A percentile compares a stretch with the other conserved stretches of the same genome.
Conservation (phyloP, 2,329 filamentous ascomycete species). For the Talaromyces funiculosus region DNA sequence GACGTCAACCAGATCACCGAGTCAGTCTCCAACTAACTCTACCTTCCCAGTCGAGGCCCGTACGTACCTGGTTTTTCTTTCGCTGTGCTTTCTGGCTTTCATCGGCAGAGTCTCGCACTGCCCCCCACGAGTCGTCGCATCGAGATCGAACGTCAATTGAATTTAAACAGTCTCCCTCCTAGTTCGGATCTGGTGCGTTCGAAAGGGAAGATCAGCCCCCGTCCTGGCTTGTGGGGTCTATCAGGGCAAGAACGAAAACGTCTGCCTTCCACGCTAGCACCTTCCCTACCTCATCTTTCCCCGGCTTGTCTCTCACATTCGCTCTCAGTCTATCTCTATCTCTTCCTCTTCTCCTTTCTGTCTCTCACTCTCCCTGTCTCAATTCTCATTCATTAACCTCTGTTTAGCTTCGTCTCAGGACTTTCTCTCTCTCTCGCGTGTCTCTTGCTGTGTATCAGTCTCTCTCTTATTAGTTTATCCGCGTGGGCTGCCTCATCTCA, state of each 20-base stretch:
- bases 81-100: neutral
- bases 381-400: neutral
- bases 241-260: constrained; percentile 1
- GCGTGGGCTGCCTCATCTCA: neutral
- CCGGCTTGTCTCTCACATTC: neutral
- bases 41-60: no score
- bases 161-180: neutral
- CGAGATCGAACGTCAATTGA: neutral
- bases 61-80: neutral
- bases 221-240: constrained; percentile 5
- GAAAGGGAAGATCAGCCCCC: constrained; percentile 6
- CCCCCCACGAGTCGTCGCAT: neutral
- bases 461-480: neutral
- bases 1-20: neutral
- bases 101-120: neutral
- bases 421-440: neutral
- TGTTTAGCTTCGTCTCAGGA: neutral
- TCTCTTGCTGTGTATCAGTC: neutral
- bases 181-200: neutral
- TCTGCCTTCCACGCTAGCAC: neutral
- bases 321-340: neutral
- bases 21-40: neutral
- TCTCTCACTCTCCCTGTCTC: neutral
- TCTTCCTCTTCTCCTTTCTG: neutral
- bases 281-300: neutral